These are phyloP conservation scores for Alternaria hordeiaustralica DNA, from an alignment of 2,329 filamentous ascomycete genomes.

Conservation along the genomic window DNA sequence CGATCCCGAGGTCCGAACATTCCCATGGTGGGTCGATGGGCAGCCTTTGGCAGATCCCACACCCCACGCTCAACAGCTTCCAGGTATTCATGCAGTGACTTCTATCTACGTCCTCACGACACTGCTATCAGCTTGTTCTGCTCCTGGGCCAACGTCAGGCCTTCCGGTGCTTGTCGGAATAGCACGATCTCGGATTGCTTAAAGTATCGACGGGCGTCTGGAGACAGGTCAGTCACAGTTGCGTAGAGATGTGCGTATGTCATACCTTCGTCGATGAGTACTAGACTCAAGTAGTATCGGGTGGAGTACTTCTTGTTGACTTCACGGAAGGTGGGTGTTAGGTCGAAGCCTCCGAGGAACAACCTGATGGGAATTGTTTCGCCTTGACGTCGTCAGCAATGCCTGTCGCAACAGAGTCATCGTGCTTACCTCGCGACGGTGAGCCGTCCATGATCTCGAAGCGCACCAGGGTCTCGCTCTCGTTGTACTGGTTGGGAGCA, in stretches of 20 bases:
- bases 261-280: conserved; percentile 90
- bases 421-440: conserved; percentile 79
- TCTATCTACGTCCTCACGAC: conserved; percentile 28
- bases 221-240: conserved; percentile 13
- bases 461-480: conserved; percentile 95
- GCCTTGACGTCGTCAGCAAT: conserved; percentile 54
- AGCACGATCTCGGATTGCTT: conserved; percentile 99
- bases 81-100: not conserved
- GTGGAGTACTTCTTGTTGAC: conserved; percentile 99
- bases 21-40: not conserved
- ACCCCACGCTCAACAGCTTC: not conserved
- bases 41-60: not conserved
- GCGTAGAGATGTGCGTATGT: not conserved
- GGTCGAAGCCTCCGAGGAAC: conserved; percentile 95
- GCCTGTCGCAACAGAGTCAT: not conserved
- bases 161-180: conserved; percentile 74
- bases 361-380: conserved; percentile 95
- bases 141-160: conserved; percentile 55
- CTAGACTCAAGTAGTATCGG: conserved; percentile 93
- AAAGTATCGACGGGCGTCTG: conserved; percentile 95
- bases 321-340: conserved; percentile 97
- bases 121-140: conserved; percentile 54
- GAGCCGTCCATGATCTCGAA: conserved; percentile 99
- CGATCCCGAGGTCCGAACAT: not conserved
- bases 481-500: conserved; percentile 98